Evolutionary conservation across 2,329 filamentous ascomycete species (phyloP).

Genomic region (Botrytis tulipae): DNA sequence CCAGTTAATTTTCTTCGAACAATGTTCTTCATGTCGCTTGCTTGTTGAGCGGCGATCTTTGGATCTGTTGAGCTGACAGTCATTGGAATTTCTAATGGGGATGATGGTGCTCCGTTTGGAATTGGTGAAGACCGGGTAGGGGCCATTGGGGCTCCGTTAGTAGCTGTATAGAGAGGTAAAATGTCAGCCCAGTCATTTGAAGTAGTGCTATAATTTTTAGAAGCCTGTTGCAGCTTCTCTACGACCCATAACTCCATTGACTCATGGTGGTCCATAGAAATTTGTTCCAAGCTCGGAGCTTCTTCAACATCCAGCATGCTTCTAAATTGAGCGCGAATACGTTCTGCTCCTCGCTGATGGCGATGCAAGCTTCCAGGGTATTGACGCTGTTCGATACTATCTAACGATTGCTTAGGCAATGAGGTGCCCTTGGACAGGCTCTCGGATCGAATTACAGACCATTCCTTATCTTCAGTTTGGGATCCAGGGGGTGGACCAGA

Average conservation of each 20-base stretch:
- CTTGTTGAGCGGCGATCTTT: conserved; percentile 41
- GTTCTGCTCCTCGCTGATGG: conserved; percentile 29
- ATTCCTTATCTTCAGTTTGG: neutral
- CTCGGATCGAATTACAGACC: conserved; percentile 12
- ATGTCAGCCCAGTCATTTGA: conserved; percentile 38
- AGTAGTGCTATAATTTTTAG: conserved; percentile 32
- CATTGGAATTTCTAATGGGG: conserved; percentile 36
- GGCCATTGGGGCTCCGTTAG: conserved; percentile 37
- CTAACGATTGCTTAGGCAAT: conserved; percentile 20
- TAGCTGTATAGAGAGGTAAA: conserved; percentile 39
- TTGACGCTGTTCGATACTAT: conserved; percentile 16
- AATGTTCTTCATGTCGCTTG: conserved; percentile 64
- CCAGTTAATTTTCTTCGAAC: conserved; percentile 97
- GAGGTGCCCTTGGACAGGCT: conserved; percentile 11
- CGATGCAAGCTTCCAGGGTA: conserved; percentile 34
- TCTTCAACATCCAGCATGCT: conserved; percentile 56
- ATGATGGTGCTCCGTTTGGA: conserved; percentile 36
- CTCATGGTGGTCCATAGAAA: conserved; percentile 28
- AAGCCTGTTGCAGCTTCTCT: conserved; percentile 30
- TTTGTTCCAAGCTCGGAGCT: conserved; percentile 41
- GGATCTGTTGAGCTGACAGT: conserved; percentile 40
- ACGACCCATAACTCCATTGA: conserved; percentile 36
- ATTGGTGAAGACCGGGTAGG: conserved; percentile 35
- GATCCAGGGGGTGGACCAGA: neutral
- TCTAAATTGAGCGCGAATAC: conserved; percentile 43